Evolutionary conservation across 139 green algal genomes (phyloP).

Genomic region (Chlorella sp.): DNA sequence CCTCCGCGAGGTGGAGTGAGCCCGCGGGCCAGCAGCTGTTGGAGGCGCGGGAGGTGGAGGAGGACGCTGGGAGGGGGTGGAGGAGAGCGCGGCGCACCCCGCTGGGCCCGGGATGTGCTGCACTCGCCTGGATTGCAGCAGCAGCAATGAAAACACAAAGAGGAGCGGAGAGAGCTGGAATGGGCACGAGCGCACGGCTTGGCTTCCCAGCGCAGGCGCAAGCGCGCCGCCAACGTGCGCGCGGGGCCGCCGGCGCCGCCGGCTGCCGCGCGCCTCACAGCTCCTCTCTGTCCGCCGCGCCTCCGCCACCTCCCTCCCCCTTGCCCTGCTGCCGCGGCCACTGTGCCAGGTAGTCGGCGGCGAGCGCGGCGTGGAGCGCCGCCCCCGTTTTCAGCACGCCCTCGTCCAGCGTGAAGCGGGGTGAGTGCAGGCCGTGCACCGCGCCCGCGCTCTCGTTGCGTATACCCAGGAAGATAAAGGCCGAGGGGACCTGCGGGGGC

Average conservation of each 20-base stretch:
- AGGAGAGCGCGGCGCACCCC: too few relatives aligned
- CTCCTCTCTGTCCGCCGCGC: slow-evolving; percentile 3
- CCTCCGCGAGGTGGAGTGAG: slow-evolving; percentile 95
- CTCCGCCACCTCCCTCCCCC: not conserved
- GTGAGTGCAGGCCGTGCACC: slow-evolving; percentile 70
- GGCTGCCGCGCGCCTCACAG: too few relatives aligned
- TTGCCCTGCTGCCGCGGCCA: not conserved
- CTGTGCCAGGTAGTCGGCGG: slow-evolving; percentile 33
- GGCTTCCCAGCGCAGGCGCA: not conserved
- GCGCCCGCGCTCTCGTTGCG: slow-evolving; percentile 68
- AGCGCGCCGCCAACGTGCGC: not conserved
- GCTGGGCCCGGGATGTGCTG: too few relatives aligned
- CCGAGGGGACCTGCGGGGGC: slow-evolving; percentile 49
- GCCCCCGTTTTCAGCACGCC: slow-evolving; percentile 66
- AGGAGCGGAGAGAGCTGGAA: not conserved
- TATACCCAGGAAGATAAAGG: slow-evolving; percentile 85
- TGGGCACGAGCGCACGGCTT: not conserved
- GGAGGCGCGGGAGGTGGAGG: not conserved
- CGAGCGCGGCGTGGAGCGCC: slow-evolving; percentile 73
- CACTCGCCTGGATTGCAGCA: too few relatives aligned
- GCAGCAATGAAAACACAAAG: too few relatives aligned
- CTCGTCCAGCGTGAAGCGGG: slow-evolving; percentile 81
- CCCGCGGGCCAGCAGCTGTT: too few relatives aligned
- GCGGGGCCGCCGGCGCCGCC: too few relatives aligned
- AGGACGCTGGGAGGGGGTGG: not conserved